Percentiles rank a stretch among this genome's conserved stretches.
phyloP scores from a whole-genome alignment of 2,329 filamentous ascomycete species.

The Acephala macrosclerotiorum region DNA sequence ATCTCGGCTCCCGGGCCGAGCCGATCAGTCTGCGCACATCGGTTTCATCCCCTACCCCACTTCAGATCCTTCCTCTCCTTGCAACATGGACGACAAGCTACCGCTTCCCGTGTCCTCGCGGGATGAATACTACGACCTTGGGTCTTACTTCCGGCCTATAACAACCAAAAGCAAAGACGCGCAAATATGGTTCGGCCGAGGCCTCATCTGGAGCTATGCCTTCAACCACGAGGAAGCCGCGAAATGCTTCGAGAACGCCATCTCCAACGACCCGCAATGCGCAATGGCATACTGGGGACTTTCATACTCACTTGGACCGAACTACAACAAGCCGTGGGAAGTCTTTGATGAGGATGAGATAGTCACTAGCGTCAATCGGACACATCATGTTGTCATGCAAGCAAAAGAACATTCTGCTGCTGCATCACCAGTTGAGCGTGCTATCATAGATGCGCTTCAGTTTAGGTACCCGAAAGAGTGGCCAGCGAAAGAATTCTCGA shows the following conservation, averaged over 20 bases:
- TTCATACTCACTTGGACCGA: conserved; percentile 76
- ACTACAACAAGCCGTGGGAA: conserved; percentile 82
- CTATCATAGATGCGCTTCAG: conserved; percentile 68
- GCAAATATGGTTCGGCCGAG: conserved; percentile 75
- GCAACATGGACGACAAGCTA: not conserved
- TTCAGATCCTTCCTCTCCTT: not conserved
- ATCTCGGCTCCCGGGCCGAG: not conserved
- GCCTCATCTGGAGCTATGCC: conserved; percentile 75
- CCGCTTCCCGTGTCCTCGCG: not conserved
- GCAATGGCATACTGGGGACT: conserved; percentile 75
- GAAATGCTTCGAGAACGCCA: conserved; percentile 68
- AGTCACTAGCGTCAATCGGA: conserved; percentile 54
- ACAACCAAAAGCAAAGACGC: conserved; percentile 58
- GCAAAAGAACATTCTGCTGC: conserved; percentile 50
- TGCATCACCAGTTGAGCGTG: conserved; percentile 61
- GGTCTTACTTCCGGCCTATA: conserved; percentile 61
- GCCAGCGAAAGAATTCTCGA: conserved; percentile 55
- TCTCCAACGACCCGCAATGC: conserved; percentile 59
- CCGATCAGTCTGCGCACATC: not conserved
- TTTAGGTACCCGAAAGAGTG: conserved; percentile 65
- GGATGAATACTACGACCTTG: conserved; percentile 56
- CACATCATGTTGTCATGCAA: conserved; percentile 53
- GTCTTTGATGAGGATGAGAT: conserved; percentile 71
- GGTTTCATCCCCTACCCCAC: conserved; percentile 6
- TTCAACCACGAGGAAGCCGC: conserved; percentile 80